Base-by-base conservation (phyloP, 306 rosid genomes). In the Ammopiptanthus mongolicus region DNA sequence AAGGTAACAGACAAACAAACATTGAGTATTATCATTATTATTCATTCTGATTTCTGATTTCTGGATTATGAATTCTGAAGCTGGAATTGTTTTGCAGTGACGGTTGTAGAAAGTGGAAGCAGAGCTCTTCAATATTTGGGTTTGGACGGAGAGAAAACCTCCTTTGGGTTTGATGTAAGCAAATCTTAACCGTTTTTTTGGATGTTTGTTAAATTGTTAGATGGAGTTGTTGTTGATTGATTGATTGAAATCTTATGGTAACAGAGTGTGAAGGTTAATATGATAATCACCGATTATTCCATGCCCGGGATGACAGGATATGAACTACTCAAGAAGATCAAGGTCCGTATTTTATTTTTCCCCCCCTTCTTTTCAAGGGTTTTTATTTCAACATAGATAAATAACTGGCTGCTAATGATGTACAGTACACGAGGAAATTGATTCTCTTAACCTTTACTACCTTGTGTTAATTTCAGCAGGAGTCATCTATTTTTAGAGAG, bases 251-350 rank as follows among this genome's bases (percentile, higher is more conserved):
- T 2, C 52, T 39, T 80, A 34, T 50, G 72, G 46, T 65, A 6
- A 11, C 96, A 95, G 99, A 80, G 67, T 77, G 76, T 83, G 66
- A 86, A 95, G 82, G 97, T 95, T 86, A 92, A 95, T 87, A 85
- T 95, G 33, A 95, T 95, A 56, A 92, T 95, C 76, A 95, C 99
- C 0, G 99, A 95, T 78, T 95, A 95, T 73, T 95, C 97, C 33
- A 95, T 95, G 99, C 99, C 99, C 0, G 99, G 91, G 73, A 95
- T 95, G 99, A 90, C 97, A 2, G 99, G 99, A 42, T 95, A 92
- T 81, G 99, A 95, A 70, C 60, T 95, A 3, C 96, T 95, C 28
- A 95, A 95, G 83, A 95, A 81, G 86, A 92, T 95, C 72, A 95
- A 95, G 97, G 99, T 94, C 77, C 28, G 61, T 66, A 29, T 42